phyloP scores from a whole-genome alignment of 2,329 filamentous ascomycete species.

The Cladosporium sp. region DNA sequence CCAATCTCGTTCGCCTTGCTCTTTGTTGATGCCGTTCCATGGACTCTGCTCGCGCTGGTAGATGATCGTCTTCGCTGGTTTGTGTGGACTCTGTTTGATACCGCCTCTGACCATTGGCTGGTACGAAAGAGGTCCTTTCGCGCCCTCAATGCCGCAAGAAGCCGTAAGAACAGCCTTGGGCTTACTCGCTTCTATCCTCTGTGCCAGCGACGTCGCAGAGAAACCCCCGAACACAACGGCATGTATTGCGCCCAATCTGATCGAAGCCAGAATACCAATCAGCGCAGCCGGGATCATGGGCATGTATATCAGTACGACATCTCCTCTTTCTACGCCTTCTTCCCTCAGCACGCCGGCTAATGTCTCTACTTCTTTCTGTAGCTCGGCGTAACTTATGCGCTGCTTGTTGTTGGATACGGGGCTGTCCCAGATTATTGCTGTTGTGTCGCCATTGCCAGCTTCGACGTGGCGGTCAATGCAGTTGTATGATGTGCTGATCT shows the following conservation, averaged over 20 bases:
- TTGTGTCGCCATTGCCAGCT: slow-evolving; percentile 69
- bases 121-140: slow-evolving; percentile 78
- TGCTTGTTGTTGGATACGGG: slow-evolving; percentile 76
- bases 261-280: slow-evolving; percentile 81
- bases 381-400: slow-evolving; percentile 71
- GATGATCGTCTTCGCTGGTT: slow-evolving; percentile 72
- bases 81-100: slow-evolving; percentile 65
- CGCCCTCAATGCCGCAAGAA: slow-evolving; percentile 87
- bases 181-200: slow-evolving; percentile 80
- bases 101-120: slow-evolving; percentile 75
- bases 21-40: slow-evolving; percentile 70
- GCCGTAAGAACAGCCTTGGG: slow-evolving; percentile 81
- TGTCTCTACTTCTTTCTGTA: slow-evolving; percentile 78
- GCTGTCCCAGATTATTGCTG: slow-evolving; percentile 85
- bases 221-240: slow-evolving; percentile 94
- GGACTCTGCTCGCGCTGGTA: slow-evolving; percentile 79
- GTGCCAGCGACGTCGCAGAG: slow-evolving; percentile 75
- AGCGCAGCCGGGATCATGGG: slow-evolving; percentile 91
- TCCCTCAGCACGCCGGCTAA: slow-evolving; percentile 80
- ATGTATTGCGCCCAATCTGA: slow-evolving; percentile 82
- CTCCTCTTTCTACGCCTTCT: slow-evolving; percentile 78
- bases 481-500: slow-evolving; percentile 91
- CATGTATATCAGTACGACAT: slow-evolving; percentile 93
- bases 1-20: slow-evolving; percentile 76
- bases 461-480: slow-evolving; percentile 87